Percentiles rank a stretch among this genome's conserved stretches.
Conservation (phyloP, 1,139 yeast species). For the Protomyces lactucae-debilis region DNA sequence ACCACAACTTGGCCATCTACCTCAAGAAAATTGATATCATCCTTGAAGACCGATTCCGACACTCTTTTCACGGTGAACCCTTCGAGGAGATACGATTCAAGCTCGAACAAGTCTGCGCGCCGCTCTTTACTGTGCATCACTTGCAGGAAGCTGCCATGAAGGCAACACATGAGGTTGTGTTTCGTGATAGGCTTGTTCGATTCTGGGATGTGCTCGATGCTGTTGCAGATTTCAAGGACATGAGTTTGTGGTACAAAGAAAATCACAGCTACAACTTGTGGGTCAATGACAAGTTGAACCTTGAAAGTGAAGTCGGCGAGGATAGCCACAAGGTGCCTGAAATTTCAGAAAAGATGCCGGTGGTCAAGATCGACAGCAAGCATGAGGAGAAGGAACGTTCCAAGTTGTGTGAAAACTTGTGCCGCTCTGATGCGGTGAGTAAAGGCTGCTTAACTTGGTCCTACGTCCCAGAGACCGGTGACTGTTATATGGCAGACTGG, state of each 20-base stretch:
- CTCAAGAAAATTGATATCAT: constrained; percentile 32
- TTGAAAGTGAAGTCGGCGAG: neutral
- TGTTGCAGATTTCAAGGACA: neutral
- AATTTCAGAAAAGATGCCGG: constrained; percentile 1
- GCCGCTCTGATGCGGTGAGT: constrained; percentile 4
- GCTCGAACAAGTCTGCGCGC: constrained; percentile 38
- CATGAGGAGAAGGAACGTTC: neutral
- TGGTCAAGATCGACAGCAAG: neutral
- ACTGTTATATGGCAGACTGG: neutral
- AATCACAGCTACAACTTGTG: constrained; percentile 15
- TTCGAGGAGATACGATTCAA: constrained; percentile 20
- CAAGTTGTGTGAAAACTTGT: neutral
- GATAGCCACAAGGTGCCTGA: neutral
- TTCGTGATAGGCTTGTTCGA: neutral
- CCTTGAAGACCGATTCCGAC: constrained; percentile 19
- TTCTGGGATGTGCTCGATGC: constrained; percentile 4
- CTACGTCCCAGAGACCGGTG: neutral
- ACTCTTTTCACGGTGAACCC: constrained; percentile 4
- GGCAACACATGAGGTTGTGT: constrained; percentile 24
- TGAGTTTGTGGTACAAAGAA: constrained; percentile 2
- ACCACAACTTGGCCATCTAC: constrained; percentile 38
- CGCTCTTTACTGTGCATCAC: constrained; percentile 35
- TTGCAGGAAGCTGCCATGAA: constrained; percentile 28
- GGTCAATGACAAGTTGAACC: neutral
- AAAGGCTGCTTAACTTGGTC: constrained; percentile 16